phyloP scores from a whole-genome alignment of 805 yeast genomes.

The Yarrowia keelungensis region DNA sequence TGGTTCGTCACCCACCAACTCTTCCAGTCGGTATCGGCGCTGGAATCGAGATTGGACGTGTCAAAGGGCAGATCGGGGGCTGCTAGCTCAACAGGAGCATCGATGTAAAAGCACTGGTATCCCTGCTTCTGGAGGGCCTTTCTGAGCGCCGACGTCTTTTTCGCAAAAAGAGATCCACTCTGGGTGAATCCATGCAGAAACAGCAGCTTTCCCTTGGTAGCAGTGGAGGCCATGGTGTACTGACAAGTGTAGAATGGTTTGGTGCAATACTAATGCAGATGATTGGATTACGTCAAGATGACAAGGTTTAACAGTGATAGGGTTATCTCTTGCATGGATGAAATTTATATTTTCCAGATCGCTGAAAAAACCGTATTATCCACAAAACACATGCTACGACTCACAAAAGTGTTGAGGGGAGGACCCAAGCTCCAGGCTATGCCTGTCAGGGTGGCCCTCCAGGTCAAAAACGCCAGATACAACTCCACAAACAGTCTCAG shows the following conservation, averaged over 20 bases:
- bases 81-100: slow-evolving; percentile 74
- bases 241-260: neutral
- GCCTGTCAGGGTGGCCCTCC: too few relatives aligned
- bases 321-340: slow-evolving; percentile 16
- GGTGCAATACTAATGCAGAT: neutral
- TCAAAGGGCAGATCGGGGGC: slow-evolving; percentile 78
- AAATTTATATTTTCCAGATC: neutral
- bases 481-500: slow-evolving; percentile 4
- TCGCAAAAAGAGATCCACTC: slow-evolving; percentile 80
- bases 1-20: slow-evolving; percentile 81
- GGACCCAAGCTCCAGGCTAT: neutral
- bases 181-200: slow-evolving; percentile 91
- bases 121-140: slow-evolving; percentile 72
- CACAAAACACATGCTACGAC: neutral
- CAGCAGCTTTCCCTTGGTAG: slow-evolving; percentile 57
- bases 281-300: slow-evolving; percentile 8
- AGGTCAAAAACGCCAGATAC: neutral
- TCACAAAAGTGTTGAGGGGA: neutral
- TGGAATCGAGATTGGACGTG: slow-evolving; percentile 58
- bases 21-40: slow-evolving; percentile 57
- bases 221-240: neutral
- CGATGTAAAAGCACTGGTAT: slow-evolving; percentile 74
- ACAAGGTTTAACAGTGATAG: neutral
- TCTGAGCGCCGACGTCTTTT: slow-evolving; percentile 87
- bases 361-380: neutral